Evolutionary conservation across 371 early-diverging fungal genomes (phyloP).

Genomic region (Lichtheimia ramosa): DNA sequence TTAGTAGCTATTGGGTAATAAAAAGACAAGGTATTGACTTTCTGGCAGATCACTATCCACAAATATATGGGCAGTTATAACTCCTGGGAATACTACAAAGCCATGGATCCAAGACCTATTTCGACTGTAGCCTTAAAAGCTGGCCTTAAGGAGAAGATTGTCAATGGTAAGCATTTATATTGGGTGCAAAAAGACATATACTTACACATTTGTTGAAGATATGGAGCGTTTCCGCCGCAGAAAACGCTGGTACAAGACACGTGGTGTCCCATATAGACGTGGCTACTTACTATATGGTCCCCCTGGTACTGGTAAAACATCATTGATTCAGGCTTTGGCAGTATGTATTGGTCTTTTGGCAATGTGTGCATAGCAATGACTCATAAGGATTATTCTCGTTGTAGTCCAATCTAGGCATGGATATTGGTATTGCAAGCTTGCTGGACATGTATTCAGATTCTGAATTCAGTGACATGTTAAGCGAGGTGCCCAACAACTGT

Average conservation of each 20-base stretch:
- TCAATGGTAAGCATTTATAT: slow-evolving; percentile 18
- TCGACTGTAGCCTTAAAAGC: slow-evolving; percentile 27
- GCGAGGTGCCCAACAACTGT: slow-evolving; percentile 83
- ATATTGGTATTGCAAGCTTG: slow-evolving; percentile 88
- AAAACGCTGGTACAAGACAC: slow-evolving; percentile 77
- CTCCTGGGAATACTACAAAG: slow-evolving; percentile 10
- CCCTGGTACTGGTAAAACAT: slow-evolving; percentile 69
- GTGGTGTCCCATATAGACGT: slow-evolving; percentile 91
- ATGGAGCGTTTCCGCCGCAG: slow-evolving; percentile 31
- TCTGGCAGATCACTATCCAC: slow-evolving; percentile 18
- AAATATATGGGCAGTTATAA: slow-evolving; percentile 10
- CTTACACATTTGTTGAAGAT: slow-evolving; percentile 12
- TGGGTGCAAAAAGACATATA: neutral
- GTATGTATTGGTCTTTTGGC: slow-evolving; percentile 17
- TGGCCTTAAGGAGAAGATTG: slow-evolving; percentile 32
- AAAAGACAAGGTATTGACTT: neutral
- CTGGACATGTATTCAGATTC: slow-evolving; percentile 82
- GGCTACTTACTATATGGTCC: slow-evolving; percentile 71
- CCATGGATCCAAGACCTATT: slow-evolving; percentile 28
- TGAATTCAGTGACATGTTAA: slow-evolving; percentile 78
- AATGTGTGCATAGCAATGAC: no score
- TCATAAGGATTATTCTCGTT: neutral
- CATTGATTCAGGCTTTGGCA: slow-evolving; percentile 71
- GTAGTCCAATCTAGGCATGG: slow-evolving; percentile 75
- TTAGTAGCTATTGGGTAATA: neutral